Conservation (phyloP, 2,329 filamentous ascomycete species). For the Fusarium nematophilum region DNA sequence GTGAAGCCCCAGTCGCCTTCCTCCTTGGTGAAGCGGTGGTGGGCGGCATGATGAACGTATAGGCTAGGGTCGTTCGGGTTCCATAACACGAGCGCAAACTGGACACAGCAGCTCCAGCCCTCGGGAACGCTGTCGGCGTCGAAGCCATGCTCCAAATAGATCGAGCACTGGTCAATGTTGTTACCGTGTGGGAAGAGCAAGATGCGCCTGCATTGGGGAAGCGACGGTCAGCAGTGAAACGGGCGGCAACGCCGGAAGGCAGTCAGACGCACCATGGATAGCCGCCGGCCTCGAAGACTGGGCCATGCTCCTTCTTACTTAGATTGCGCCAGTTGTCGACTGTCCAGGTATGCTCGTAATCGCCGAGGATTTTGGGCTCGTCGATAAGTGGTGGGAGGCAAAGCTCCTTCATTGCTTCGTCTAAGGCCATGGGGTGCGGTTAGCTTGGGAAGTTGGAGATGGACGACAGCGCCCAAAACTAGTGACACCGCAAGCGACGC, state of each 20-base stretch:
- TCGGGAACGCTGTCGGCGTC: slow-evolving; percentile 80
- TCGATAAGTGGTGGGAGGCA: slow-evolving; percentile 78
- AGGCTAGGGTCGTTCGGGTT: slow-evolving; percentile 93
- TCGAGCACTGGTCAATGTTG: slow-evolving; percentile 90
- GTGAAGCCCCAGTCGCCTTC: slow-evolving; percentile 99
- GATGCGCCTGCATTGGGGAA: slow-evolving; percentile 73
- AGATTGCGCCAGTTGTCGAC: slow-evolving; percentile 85
- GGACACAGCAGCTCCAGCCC: slow-evolving; percentile 96
- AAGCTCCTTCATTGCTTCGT: slow-evolving; percentile 85
- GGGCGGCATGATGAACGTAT: slow-evolving; percentile 83
- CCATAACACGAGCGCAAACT: slow-evolving; percentile 94
- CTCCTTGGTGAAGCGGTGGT: slow-evolving; percentile 94
- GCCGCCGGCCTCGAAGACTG: slow-evolving; percentile 85
- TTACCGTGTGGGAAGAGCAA: slow-evolving; percentile 97
- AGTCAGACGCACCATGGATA: slow-evolving; percentile 76
- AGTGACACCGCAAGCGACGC: slow-evolving; percentile 3
- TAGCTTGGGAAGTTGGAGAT: slow-evolving; percentile 26
- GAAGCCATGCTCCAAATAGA: slow-evolving; percentile 96
- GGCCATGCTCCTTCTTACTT: slow-evolving; percentile 85
- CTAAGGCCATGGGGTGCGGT: slow-evolving; percentile 54
- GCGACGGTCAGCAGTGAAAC: slow-evolving; percentile 35
- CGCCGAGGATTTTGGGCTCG: slow-evolving; percentile 83
- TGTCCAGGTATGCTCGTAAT: slow-evolving; percentile 85
- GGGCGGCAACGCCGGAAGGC: slow-evolving; percentile 43
- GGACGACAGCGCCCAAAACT: background rate